A percentile compares a stretch with the other conserved stretches of the same genome.
Evolutionary conservation across 2,329 filamentous ascomycete genomes (phyloP).

Genomic region (Penicillium verrucosum): DNA sequence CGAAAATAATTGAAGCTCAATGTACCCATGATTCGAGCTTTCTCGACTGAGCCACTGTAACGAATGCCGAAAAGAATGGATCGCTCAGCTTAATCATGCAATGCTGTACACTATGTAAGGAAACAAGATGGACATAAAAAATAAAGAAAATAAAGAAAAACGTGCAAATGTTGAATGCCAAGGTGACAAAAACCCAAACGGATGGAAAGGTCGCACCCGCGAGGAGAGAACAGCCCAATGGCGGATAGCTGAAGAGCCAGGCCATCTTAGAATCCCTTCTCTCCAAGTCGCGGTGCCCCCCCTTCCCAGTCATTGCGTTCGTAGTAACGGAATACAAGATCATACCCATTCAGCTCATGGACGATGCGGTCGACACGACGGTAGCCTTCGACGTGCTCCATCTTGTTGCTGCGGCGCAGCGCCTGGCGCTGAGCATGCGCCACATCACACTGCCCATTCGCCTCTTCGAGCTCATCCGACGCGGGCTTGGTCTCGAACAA

Average conservation of each 20-base stretch:
- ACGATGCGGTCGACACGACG: slow-evolving; percentile 89
- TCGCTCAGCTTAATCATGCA: slow-evolving; percentile 23
- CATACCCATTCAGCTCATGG: slow-evolving; percentile 95
- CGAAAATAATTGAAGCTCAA: slow-evolving; percentile 5
- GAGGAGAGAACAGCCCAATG: slow-evolving; percentile 1
- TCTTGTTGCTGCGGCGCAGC: slow-evolving; percentile 49
- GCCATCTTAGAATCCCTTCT: slow-evolving; percentile 35
- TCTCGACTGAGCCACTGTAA: slow-evolving; percentile 8
- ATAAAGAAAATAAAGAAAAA: slow-evolving; percentile 2
- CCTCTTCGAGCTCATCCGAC: slow-evolving; percentile 36
- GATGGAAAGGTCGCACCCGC: slow-evolving; percentile 14
- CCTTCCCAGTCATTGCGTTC: slow-evolving; percentile 80
- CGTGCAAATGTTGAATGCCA: slow-evolving; percentile 2
- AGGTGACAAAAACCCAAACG: slow-evolving; percentile 5
- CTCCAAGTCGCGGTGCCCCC: slow-evolving; percentile 60
- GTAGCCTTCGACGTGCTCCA: slow-evolving; percentile 83
- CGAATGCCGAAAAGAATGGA: slow-evolving; percentile 6
- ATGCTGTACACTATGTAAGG: slow-evolving; percentile 22
- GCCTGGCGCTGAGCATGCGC: slow-evolving; percentile 45
- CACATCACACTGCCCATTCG: slow-evolving; percentile 32
- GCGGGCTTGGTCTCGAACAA: slow-evolving; percentile 82
- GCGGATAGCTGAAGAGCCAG: not conserved
- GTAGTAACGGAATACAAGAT: slow-evolving; percentile 94
- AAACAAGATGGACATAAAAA: slow-evolving; percentile 10
- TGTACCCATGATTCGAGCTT: slow-evolving; percentile 6